Evolutionary conservation across 2,329 filamentous ascomycete species (phyloP).

Genomic region (Penicillium sp.): DNA sequence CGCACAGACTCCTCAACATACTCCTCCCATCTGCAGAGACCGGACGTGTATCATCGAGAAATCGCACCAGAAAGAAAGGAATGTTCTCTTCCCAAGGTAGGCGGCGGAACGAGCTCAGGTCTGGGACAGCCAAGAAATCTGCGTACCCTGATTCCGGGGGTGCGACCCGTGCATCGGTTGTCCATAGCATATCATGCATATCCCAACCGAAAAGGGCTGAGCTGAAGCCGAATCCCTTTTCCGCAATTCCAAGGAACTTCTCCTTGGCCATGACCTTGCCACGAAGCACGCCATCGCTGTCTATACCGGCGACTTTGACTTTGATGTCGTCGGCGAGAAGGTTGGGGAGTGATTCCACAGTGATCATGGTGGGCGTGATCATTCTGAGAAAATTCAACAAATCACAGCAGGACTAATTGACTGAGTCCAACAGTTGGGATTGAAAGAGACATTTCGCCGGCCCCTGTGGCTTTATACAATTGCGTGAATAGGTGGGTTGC

Average conservation of each 20-base stretch:
- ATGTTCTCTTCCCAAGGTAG: constrained; percentile 88
- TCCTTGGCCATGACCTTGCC: constrained; percentile 89
- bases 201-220: constrained; percentile 93
- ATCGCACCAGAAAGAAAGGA: constrained; percentile 78
- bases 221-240: constrained; percentile 83
- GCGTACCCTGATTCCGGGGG: constrained; percentile 84
- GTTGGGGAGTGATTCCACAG: constrained; percentile 60
- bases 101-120: constrained; percentile 70
- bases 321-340: constrained; percentile 68
- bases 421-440: not conserved
- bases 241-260: constrained; percentile 79
- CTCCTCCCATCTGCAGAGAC: constrained; percentile 76
- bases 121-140: constrained; percentile 77
- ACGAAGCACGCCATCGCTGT: constrained; percentile 80
- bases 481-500: not conserved
- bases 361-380: constrained; percentile 33
- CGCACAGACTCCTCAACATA: constrained; percentile 64
- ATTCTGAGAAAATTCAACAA: not conserved
- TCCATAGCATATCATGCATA: constrained; percentile 88
- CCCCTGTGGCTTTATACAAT: constrained; percentile 4
- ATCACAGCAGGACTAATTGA: not conserved
- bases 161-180: constrained; percentile 63
- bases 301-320: constrained; percentile 81
- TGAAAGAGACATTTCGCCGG: not conserved
- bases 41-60: constrained; percentile 69